These are phyloP conservation scores for Buxus sempervirens DNA, from an alignment of 164 flowering plant genomes.

Conservation along the genomic window DNA sequence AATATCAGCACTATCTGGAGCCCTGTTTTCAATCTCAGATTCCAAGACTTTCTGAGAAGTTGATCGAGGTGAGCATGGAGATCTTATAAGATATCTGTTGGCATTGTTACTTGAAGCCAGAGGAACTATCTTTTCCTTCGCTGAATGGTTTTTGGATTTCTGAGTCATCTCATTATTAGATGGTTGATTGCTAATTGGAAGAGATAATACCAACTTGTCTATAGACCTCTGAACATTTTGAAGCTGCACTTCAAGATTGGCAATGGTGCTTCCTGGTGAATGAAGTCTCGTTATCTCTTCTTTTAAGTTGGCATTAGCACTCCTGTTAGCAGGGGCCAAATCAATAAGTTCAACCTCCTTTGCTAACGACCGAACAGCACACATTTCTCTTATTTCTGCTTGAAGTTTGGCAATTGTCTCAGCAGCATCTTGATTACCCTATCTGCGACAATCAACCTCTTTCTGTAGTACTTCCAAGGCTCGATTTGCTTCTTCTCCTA, in stretches of 20 bases:
- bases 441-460: too few relatives aligned
- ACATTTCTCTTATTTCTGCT: too few relatives aligned
- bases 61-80: conserved; percentile 66
- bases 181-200: conserved; percentile 21
- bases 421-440: too few relatives aligned
- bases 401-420: too few relatives aligned
- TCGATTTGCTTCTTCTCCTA: too few relatives aligned
- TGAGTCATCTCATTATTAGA: conserved; percentile 23
- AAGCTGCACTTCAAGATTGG: conserved; percentile 66
- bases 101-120: conserved; percentile 50
- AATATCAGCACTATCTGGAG: conserved; percentile 33
- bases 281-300: conserved; percentile 68
- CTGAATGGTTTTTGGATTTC: conserved; percentile 34
- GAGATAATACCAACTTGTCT: conserved; percentile 51
- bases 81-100: conserved; percentile 46
- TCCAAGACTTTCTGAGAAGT: conserved; percentile 42
- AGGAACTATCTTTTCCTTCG: conserved; percentile 54
- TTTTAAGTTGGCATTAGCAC: conserved; percentile 41
- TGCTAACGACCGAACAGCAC: too few relatives aligned
- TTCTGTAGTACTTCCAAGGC: too few relatives aligned
- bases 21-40: conserved; percentile 52
- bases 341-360: conserved; percentile 11
- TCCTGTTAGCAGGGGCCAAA: too few relatives aligned
- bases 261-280: conserved; percentile 52
- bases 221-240: conserved; percentile 73